phyloP scores from a whole-genome alignment of 257 asterid genomes.

The Solanum chilense region DNA sequence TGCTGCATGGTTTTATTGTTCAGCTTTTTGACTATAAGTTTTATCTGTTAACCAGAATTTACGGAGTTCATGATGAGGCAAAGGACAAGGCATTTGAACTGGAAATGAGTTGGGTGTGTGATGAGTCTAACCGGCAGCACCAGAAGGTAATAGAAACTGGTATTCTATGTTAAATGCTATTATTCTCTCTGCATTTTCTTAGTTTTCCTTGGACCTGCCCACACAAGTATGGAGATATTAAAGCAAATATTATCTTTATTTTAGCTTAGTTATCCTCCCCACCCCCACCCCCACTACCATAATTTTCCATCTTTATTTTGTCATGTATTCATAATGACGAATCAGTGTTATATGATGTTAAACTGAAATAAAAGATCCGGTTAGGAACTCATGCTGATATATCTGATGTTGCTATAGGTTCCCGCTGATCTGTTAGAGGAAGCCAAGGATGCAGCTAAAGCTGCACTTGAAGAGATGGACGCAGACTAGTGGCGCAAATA shows the following conservation, averaged over 20 bases:
- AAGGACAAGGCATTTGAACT: conserved; percentile 96
- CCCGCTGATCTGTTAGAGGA: conserved; percentile 70
- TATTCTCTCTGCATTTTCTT: not conserved
- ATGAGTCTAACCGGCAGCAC: conserved; percentile 92
- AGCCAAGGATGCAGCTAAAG: conserved; percentile 90
- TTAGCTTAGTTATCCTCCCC: not conserved
- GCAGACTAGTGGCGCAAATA: conserved; percentile 39
- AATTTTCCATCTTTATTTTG: not conserved
- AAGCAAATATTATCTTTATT: not conserved
- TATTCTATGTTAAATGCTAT: not conserved
- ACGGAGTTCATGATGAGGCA: conserved; percentile 92
- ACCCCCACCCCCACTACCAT: too few relatives aligned
- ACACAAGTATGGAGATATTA: not conserved
- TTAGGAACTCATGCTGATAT: not conserved
- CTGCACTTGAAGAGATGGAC: conserved; percentile 96
- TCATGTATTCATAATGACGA: not conserved
- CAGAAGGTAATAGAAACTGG: conserved; percentile 51
- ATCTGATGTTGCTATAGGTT: conserved; percentile 35
- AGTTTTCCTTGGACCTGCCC: not conserved
- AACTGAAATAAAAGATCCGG: not conserved
- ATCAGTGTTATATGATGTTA: not conserved
- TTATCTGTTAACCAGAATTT: conserved; percentile 36
- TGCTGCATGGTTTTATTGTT: not conserved
- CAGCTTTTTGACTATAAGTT: not conserved
- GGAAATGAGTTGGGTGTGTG: conserved; percentile 98